Evolutionary conservation across 1,284 basidiomycete species (phyloP), one percentile per base, ranked within the genome.

Genomic region (Moniliella sp.): DNA sequence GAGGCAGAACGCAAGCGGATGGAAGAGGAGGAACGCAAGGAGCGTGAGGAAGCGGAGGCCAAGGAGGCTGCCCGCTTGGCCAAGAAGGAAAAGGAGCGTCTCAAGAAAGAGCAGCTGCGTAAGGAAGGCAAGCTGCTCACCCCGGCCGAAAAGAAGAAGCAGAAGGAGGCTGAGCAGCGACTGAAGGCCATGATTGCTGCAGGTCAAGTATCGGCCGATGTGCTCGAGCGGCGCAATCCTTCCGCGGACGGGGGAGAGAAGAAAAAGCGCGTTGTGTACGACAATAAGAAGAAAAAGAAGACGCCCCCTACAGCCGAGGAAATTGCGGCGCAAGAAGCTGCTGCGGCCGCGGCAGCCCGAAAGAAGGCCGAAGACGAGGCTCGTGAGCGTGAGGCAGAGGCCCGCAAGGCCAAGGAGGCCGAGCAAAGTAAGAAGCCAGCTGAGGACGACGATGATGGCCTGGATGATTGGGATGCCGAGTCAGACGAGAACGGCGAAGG

Each of bases 71-170:
- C 52, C 25, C 45, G 50, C 11, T 36, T 29, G 16, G 45, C 50
- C 3, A 57, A 50, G 25, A 56, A 54, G 42, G 56, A 59, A 23
- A 56, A 50, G 34, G 56, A 59, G 37, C 48, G 43, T 36, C 43
- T 42, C 18, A 57, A 56, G 37, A 43, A 41, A 29, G 56, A 59
- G 37, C 56, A 57, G 40, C 46, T 57, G 35, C 46, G 46, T 33
- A 53, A 50, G 37, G 56, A 59, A 39, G 56, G 56, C 36, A 57
- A 57, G 43, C 46, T 56, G 11, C 40, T 59, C 18, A 59, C 56
- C 1, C 54, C 56, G 23, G 93, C 91, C 64, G 86, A 97, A 62
- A 93, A 86, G 64, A 79, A 82, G 51, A 86, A 94, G 61, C 76
- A 73, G 48, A 78, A 78, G 11, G 78, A 76, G 38, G 86, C 84